Evolutionary conservation across 441 rosid species (phyloP), one percentile per base, ranked within the genome.

Genomic region (Syzygium syzygioides): DNA sequence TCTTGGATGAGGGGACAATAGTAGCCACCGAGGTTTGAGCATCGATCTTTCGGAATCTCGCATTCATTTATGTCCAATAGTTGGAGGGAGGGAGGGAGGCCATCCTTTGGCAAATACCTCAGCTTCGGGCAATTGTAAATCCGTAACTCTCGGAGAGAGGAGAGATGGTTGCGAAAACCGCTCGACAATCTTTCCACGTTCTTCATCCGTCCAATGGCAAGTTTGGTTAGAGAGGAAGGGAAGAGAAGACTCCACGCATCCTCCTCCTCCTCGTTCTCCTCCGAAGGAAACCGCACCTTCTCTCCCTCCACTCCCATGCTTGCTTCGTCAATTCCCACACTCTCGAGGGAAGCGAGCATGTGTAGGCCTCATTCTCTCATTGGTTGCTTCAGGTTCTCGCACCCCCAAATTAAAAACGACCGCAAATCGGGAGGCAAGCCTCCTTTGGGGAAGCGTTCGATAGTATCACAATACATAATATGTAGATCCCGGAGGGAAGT

Each of bases 61-160:
- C 66, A 60, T 60, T 8, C 14, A 0, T 0, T 1, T 28, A 60
- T 28, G 4, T 1, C 1, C 71, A 62, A 3, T 3, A 1, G 1
- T 14, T n/a, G 34, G 34, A 62, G 71, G 34, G 71, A 64, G 71
- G 71, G 71, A 64, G 71, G 71, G 37, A 64, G 5, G 20, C 71
- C 71, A 64, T 64, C 71, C 34, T n/a, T 37, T 7, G 37, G 71
- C 37, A 64, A 64, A 11, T 7, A 3, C 71, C 37, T 30, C 20
- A 30, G 7, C 37, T 64, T 14, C 1, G 71, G 71, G 37, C 71
- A 64, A n/a, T 1, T 1, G 0, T 6, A 0, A 1, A 64, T n/a
- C 4, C 5, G 0, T 64, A 64, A 64, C 0, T 0, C 1, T 64
- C 0, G 2, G 71, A 64, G 71, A 30, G 71, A 64, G 20, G 71